These are phyloP conservation scores for Cladorrhinum sp. DNA, from an alignment of 2,329 filamentous ascomycete species.

Conservation along the genomic window DNA sequence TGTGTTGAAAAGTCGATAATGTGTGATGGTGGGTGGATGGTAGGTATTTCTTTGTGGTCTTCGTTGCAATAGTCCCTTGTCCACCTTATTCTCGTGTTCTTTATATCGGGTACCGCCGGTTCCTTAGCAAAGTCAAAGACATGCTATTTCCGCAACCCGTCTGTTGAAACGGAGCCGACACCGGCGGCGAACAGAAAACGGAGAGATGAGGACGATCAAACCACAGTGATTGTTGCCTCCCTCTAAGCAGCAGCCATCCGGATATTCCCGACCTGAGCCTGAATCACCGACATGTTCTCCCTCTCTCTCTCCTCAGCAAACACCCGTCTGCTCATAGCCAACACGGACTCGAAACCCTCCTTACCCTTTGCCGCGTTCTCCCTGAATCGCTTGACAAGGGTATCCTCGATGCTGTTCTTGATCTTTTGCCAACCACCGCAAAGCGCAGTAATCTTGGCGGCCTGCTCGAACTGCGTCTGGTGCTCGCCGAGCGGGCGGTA, in stretches of 20 bases:
- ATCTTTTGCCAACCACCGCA: conserved; percentile 97
- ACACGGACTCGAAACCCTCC: conserved; percentile 91
- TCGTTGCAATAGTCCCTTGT: not conserved
- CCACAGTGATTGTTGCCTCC: not conserved
- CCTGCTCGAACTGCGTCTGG: conserved; percentile 81
- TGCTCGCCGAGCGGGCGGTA: conserved; percentile 64
- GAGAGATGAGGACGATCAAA: not conserved
- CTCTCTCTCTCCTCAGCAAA: conserved; percentile 85
- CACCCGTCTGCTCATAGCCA: conserved; percentile 87
- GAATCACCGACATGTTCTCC: conserved; percentile 37
- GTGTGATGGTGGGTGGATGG: not conserved
- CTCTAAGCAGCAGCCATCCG: conserved; percentile 17
- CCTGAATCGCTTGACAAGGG: conserved; percentile 80
- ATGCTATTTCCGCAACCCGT: not conserved
- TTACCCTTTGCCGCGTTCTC: conserved; percentile 89
- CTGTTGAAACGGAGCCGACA: not conserved
- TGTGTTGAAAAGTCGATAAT: not conserved
- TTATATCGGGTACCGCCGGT: not conserved
- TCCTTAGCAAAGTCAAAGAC: not conserved
- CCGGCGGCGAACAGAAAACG: not conserved
- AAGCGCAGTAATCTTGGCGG: conserved; percentile 87
- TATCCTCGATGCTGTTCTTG: conserved; percentile 93
- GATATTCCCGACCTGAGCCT: conserved; percentile 32
- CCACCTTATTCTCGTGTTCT: not conserved
- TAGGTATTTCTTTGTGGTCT: not conserved